Evolutionary conservation across 345 rosid species (phyloP), one percentile per base, ranked within the genome.

Genomic region (Heritiera fomes): DNA sequence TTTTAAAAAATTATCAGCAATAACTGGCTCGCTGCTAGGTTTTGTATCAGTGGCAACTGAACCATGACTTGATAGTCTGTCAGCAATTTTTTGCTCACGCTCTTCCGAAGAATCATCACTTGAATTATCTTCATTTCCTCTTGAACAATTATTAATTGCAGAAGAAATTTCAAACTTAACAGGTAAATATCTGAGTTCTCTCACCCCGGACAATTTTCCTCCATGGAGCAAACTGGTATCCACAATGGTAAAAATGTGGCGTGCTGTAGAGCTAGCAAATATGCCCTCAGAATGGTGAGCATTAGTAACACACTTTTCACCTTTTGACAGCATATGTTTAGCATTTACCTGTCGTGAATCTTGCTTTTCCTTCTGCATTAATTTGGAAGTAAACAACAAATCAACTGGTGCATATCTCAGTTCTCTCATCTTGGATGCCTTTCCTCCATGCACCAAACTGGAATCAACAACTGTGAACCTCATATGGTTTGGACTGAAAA

Each of bases 401-500:
- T 86, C 87, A 53, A 80, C 74, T 3, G 88, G 84, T 47, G 82
- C 71, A 78, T 76, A 77, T 81, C 86, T 85, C 80, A 85, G 78
- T 79, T 84, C 87, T 78, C 86, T 88, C 78, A 86, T 76, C 79
- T 77, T 87, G 53, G 86, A 84, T 77, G 87, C 73, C 80, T 88
- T 87, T 63, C 85, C 87, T 68, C 80, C 89, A 45, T 79, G 78
- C 43, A 63, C 71, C 76, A 83, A 82, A 83, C 94, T 86, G 82
- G 93, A 83, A 82, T 90, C 97, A 38, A 90, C 89, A 79, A 91
- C 84, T 47, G 87, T 85, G 84, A 92, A 88, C 80, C 85, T 87
- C 90, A 86, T 82, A 63, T 56, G 67, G 70, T 67, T 70, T 50
- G 56, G 52, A 71, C 81, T 83, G 78, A 80, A 70, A 74, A 53